These are phyloP conservation scores for Pseudogymnoascus sp. DNA, from an alignment of 2,329 filamentous ascomycete species.

Conservation along the genomic window DNA sequence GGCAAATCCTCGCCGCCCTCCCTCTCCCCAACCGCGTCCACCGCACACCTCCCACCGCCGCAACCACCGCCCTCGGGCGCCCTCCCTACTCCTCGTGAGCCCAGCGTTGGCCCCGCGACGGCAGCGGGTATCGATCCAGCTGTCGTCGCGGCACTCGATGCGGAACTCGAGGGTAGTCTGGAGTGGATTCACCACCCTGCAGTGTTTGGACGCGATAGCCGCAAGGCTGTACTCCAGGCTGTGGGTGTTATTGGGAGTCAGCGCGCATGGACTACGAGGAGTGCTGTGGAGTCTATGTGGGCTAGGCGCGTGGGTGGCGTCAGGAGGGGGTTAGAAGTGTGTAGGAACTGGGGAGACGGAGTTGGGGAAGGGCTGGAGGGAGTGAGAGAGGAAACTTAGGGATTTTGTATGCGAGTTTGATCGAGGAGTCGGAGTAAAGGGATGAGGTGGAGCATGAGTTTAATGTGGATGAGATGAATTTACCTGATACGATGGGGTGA, in stretches of 20 bases:
- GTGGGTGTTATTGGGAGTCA: conserved; percentile 96
- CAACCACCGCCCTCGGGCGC: conserved; percentile 28
- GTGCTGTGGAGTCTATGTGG: conserved; percentile 83
- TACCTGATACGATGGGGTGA: background rate
- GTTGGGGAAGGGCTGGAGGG: conserved; percentile 48
- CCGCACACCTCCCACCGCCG: conserved; percentile 20
- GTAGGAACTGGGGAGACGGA: conserved; percentile 87
- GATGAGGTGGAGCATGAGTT: background rate
- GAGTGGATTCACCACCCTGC: conserved; percentile 98
- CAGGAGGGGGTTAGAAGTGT: conserved; percentile 70
- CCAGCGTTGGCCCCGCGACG: conserved; percentile 36
- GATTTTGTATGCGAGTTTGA: background rate
- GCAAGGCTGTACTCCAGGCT: conserved; percentile 91
- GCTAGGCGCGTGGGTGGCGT: conserved; percentile 74
- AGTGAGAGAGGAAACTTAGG: conserved; percentile 6
- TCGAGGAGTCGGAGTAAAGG: background rate
- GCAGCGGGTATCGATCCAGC: conserved; percentile 70
- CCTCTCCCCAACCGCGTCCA: background rate
- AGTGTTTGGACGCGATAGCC: conserved; percentile 85
- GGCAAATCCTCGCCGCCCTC: background rate
- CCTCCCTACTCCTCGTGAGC: conserved; percentile 41
- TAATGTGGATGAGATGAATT: conserved; percentile 3
- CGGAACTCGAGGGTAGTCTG: conserved; percentile 79
- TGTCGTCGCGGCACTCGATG: conserved; percentile 79
- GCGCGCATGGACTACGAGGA: conserved; percentile 86